Conservation (phyloP, 345 rosid species). For the Psidium friedrichsthalianum region DNA sequence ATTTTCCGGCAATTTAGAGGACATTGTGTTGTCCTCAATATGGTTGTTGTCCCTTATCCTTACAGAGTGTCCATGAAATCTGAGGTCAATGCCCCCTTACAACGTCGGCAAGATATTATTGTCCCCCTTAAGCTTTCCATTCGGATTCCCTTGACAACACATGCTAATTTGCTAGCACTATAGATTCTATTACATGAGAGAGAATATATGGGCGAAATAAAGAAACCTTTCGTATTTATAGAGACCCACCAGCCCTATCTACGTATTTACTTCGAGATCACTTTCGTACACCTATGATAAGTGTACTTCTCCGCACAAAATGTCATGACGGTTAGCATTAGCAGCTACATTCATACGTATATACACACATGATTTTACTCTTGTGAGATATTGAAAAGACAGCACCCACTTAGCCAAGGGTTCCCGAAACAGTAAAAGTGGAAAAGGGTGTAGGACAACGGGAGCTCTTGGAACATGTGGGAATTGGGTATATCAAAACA, state of each 20-base stretch:
- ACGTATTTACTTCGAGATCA: not conserved
- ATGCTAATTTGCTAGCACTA: not conserved
- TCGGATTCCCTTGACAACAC: not conserved
- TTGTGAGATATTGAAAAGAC: not conserved
- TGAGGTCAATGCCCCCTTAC: not conserved
- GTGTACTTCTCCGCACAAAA: not conserved
- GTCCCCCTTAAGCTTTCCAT: not conserved
- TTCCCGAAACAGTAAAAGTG: not conserved
- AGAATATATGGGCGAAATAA: not conserved
- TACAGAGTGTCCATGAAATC: not conserved
- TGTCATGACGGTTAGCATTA: not conserved
- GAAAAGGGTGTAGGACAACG: not conserved
- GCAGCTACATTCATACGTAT: not conserved
- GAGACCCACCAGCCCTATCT: not conserved
- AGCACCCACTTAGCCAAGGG: not conserved
- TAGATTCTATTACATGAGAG: not conserved
- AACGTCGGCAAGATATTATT: not conserved
- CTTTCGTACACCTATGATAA: not conserved
- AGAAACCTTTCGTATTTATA: no score
- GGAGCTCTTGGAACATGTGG: not conserved
- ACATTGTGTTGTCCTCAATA: not conserved
- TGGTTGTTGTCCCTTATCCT: not conserved
- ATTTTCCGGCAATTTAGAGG: not conserved
- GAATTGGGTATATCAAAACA: not conserved
- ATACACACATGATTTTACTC: not conserved